Percentiles rank a stretch among this genome's conserved stretches.
These are phyloP conservation scores for Capronia epimyces DNA, from an alignment of 2,329 filamentous ascomycete species.

Conservation along the genomic window DNA sequence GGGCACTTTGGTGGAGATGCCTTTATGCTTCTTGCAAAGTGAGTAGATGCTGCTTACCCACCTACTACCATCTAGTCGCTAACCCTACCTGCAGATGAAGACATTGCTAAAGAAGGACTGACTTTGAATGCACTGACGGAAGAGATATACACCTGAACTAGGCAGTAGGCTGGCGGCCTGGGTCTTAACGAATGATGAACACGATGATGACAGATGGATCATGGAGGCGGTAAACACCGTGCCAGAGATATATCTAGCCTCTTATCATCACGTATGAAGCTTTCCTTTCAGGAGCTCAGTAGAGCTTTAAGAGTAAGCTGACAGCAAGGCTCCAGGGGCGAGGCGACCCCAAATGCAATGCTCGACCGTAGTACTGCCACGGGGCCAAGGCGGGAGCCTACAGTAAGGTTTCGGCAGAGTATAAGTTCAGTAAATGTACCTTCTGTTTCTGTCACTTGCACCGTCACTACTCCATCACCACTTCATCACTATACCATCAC, in stretches of 20 bases:
- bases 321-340: too few relatives aligned
- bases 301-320: too few relatives aligned
- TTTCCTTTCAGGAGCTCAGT: too few relatives aligned
- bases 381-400: background rate
- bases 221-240: background rate
- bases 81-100: conserved; percentile 57
- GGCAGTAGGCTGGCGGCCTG: background rate
- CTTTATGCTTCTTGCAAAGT: conserved; percentile 65
- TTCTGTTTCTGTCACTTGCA: too few relatives aligned
- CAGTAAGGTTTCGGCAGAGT: background rate
- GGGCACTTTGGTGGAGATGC: conserved; percentile 82
- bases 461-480: too few relatives aligned
- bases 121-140: conserved; percentile 66
- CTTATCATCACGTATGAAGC: too few relatives aligned
- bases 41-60: conserved; percentile 7
- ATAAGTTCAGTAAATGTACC: too few relatives aligned
- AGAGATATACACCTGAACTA: conserved; percentile 60
- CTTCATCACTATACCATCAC: too few relatives aligned
- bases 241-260: background rate
- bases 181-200: background rate
- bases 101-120: conserved; percentile 78
- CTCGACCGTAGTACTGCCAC: background rate
- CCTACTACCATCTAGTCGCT: conserved; percentile 2
- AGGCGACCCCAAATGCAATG: background rate
- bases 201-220: conserved; percentile 4